Evolutionary conservation across 2,329 filamentous ascomycete genomes (phyloP).

Genomic region (Coniochaeta hoffmannii): DNA sequence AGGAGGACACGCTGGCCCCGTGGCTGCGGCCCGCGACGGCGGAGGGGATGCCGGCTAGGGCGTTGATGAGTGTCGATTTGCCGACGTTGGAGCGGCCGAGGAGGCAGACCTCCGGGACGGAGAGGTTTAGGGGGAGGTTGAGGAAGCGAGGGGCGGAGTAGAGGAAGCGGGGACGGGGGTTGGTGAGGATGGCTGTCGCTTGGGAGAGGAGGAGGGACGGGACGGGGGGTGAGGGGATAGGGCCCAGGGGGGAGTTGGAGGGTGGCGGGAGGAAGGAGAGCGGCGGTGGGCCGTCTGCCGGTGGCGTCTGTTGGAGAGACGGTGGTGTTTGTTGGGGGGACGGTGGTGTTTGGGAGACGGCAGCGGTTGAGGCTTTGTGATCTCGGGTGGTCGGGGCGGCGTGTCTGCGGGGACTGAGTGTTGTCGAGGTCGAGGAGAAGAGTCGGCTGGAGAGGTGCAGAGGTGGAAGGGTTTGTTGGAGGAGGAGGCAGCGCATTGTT

Average conservation of each 20-base stretch:
- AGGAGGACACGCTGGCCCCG: constrained; percentile 10
- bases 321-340: background rate
- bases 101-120: constrained; percentile 60
- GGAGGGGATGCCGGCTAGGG: constrained; percentile 48
- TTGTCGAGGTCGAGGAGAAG: background rate
- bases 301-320: constrained; percentile 4
- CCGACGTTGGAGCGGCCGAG: constrained; percentile 85
- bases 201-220: constrained; percentile 10
- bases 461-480: constrained; percentile 9
- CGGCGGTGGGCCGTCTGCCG: constrained; percentile 3
- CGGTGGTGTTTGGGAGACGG: constrained; percentile 3
- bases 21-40: constrained; percentile 19
- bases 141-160: constrained; percentile 42
- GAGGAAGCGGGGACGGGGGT: constrained; percentile 26
- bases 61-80: constrained; percentile 84
- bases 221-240: constrained; percentile 9
- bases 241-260: constrained; percentile 15
- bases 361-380: background rate
- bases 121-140: constrained; percentile 42
- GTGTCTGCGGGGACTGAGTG: background rate
- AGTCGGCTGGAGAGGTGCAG: background rate
- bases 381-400: background rate
- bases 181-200: constrained; percentile 19
- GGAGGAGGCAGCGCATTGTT: constrained; percentile 12
- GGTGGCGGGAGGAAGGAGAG: constrained; percentile 21